Base-by-base conservation (phyloP, 805 yeast genomes). In the Priceomyces medius region DNA sequence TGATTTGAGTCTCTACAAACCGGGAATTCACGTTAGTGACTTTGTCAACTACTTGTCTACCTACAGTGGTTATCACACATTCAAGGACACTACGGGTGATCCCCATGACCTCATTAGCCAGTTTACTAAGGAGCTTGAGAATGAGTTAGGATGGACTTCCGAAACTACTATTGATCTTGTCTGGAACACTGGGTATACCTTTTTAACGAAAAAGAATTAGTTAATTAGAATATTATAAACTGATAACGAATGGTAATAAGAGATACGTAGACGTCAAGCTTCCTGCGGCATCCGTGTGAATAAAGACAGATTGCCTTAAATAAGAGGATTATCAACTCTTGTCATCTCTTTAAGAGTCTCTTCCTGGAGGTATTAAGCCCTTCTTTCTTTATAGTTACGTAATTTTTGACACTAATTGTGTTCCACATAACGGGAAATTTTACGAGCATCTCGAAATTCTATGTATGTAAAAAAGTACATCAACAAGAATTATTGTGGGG, bases 51-150 rank as follows among this genome's bases (percentile, higher is more conserved):
- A 87, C 56, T 54, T 83, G 18, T 61, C 67, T n/a, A 85, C 96
- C 0, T 83, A 81, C 74, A 83, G 93, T 53, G 75, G 86, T 2
- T 79, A 75, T 56, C 87, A 82, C 59, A 68, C 65, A 31, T 84
- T 80, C 76, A 61, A 63, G 37, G 63, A 63, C 14, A 61, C 55
- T 1, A 64, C 73, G 5, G 64, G 68, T 1, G 55, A 55, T 33
- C 51, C 49, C 20, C 66, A 64, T 4, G 50, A 59, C 1, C 62
- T 67, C 31, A 59, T 73, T 10, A 61, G 70, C 14, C 64, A 63
- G 38, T 43, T 59, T 34, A 61, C 67, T 35, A 40, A 50, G 1
- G 67, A 65, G 10, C 54, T 75, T n/a, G 66, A 72, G 41, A 44
- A 53, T 0, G 66, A 56, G 42, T 56, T 71, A n/a, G 74, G 74